Base-by-base conservation (phyloP, 1,139 yeast species). In the Kodamaea sp. region DNA sequence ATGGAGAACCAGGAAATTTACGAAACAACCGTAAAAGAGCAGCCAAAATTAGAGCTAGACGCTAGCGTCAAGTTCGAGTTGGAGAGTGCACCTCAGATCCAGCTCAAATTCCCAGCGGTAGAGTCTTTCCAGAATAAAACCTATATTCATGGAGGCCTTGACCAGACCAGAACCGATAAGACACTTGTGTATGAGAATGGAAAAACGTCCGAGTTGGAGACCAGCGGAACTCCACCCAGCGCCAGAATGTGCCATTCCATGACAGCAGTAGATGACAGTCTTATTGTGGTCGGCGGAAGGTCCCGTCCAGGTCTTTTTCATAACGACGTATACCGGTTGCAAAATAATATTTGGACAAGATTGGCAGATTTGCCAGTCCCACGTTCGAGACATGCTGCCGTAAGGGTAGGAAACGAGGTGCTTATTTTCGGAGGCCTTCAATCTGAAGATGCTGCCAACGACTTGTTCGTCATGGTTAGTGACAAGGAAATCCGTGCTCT, bases 231-330 rank as follows among this genome's bases (percentile, higher is more conserved):
- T 1, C 37, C 29, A 7, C 72, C 73, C 1, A n/a, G 44, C 0
- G 66, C 79, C 6, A 66, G 94, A 38, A 75, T 82, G 77, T 73
- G 85, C 42, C 90, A 85, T 47, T 62, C 78, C 0, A 46, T 78
- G 16, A 69, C 77, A 0, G 39, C 51, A 0, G 34, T 76, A 1
- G 46, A 51, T 1, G 48, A 53, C 5, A 49, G 52, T 0, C 43
- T 41, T 2, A 39, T 81, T 3, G 43, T 83, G n/a, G 61, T 77
- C 19, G 95, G 94, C 3, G 95, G 95, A 3, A 68, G 95, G 42
- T 63, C 73, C 3, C 70, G 79, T 6, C 95, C 95, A 1, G 71
- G 73, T 1, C 54, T 57, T 7, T 59, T 65, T 0, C 55, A 76
- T 24, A 38, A 38, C 5, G 73, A 67, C 37, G 59, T 63, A 0